phyloP scores from a whole-genome alignment of 208 protist species.

The Crithidia thermophila region DNA sequence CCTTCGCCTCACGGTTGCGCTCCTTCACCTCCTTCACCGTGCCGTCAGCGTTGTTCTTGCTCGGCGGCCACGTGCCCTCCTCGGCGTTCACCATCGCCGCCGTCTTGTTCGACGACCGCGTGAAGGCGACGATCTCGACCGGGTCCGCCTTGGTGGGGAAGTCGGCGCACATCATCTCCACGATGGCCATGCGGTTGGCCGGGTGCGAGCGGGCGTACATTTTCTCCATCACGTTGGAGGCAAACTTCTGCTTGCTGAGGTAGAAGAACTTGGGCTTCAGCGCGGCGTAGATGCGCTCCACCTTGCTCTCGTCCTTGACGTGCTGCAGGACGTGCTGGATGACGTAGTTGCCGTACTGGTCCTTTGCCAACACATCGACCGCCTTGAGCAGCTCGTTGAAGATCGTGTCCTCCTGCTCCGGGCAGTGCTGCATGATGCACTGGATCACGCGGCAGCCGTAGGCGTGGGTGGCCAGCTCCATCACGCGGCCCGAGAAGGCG shows the following conservation, averaged over 20 bases:
- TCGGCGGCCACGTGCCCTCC: constrained; percentile 34
- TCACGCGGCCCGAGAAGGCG: constrained; percentile 93
- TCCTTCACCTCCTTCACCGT: constrained; percentile 70
- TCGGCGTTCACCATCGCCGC: constrained; percentile 60
- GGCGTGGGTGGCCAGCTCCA: constrained; percentile 97
- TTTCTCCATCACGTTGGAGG: constrained; percentile 99
- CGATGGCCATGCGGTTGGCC: constrained; percentile 80
- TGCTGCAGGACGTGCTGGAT: constrained; percentile 98
- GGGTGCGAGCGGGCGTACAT: constrained; percentile 85
- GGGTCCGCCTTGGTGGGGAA: constrained; percentile 29
- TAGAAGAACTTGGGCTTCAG: constrained; percentile 82
- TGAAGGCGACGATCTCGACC: constrained; percentile 74
- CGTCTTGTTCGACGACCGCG: constrained; percentile 52
- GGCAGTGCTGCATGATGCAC: constrained; percentile 97
- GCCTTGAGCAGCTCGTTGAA: constrained; percentile 94
- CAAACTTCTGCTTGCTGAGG: constrained; percentile 97
- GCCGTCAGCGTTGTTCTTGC: constrained; percentile 31
- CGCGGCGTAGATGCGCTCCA: constrained; percentile 75
- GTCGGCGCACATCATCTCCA: constrained; percentile 86
- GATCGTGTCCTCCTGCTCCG: constrained; percentile 88
- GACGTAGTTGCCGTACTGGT: constrained; percentile 99
- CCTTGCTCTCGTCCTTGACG: constrained; percentile 83
- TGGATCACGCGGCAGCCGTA: constrained; percentile 99
- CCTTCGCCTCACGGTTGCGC: constrained; percentile 76
- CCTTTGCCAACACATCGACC: constrained; percentile 88